A percentile compares a stretch with the other conserved stretches of the same genome.
Evolutionary conservation across 2,329 filamentous ascomycete species (phyloP).

Genomic region (Exophiala oligosperma): DNA sequence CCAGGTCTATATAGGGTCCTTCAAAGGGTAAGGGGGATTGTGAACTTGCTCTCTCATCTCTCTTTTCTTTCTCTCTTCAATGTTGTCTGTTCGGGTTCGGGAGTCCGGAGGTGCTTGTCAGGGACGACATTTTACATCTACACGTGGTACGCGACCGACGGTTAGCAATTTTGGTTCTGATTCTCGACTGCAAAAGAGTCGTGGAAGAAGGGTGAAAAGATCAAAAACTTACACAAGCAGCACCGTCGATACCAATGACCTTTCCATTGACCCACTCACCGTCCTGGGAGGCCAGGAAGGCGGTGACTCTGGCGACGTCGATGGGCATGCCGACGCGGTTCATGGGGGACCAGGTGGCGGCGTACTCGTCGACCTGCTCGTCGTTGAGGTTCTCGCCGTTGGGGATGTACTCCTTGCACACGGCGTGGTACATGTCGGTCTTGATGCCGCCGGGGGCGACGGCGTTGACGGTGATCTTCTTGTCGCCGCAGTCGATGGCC

Average conservation of each 20-base stretch:
- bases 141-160: not conserved
- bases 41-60: not conserved
- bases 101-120: too few relatives aligned
- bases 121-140: conserved; percentile 1
- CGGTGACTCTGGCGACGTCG: conserved; percentile 61
- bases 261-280: conserved; percentile 58
- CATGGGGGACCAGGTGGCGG: conserved; percentile 49
- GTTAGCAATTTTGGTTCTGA: not conserved
- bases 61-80: not conserved
- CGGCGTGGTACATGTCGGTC: conserved; percentile 64
- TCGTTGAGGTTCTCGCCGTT: conserved; percentile 35
- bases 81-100: too few relatives aligned
- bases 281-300: conserved; percentile 56
- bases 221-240: conserved; percentile 27
- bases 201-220: not conserved
- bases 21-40: too few relatives aligned
- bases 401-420: conserved; percentile 42
- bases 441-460: conserved; percentile 68
- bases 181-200: not conserved
- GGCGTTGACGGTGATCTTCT: conserved; percentile 67
- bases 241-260: conserved; percentile 38
- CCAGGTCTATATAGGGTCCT: not conserved
- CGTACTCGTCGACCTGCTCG: conserved; percentile 31
- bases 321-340: conserved; percentile 59
- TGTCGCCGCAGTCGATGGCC: conserved; percentile 68